Base-by-base conservation (phyloP, 768 basidiomycete species). In the Multifurca ochricompacta region DNA sequence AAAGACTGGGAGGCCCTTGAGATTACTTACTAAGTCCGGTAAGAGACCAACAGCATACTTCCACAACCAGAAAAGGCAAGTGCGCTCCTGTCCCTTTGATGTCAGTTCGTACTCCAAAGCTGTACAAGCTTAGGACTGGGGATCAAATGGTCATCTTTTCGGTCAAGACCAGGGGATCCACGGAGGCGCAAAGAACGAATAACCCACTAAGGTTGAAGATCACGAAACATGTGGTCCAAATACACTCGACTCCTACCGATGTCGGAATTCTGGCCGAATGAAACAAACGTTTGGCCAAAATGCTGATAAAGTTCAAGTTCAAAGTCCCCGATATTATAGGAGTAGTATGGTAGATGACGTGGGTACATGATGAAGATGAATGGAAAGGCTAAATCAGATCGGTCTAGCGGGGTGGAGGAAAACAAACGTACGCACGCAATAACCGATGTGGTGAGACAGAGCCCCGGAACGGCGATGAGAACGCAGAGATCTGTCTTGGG, bases 201-300 rank as follows among this genome's bases (percentile, higher is more conserved):
- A 27, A 48, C 60, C 1, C 30, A 54, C 60, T 59, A 18, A 61
- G 42, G 53, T 54, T 45, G 30, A 61, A 55, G 10, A 54, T 54
- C 16, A 61, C 53, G 43, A 59, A 54, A 46, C 53, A 59, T 16
- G 37, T n/a, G 7, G 53, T 55, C 60, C 60, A 61, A 16, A 61
- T 61, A 42, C 60, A 61, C 32, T 61, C 60, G 5, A 61, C 35
- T 6, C 58, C 53, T 31, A 61, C 60, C 21, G 49, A 59, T 3
- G 41, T 46, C 13, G 32, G 44, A 27, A 59, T 30, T 9, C 11
- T 39, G n/a, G 50, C 3, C 13, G 46, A 45, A n/a, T 21, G 40
- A 31, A 54, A 61, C n/a, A 61, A 9, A n/a, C 6, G 53, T 28
- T 59, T 59, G 6, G 49, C 44, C n/a, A 52, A 27, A 18, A 59